Conservation (phyloP, 2,329 filamentous ascomycete genomes). For the Xylaria sp. region DNA sequence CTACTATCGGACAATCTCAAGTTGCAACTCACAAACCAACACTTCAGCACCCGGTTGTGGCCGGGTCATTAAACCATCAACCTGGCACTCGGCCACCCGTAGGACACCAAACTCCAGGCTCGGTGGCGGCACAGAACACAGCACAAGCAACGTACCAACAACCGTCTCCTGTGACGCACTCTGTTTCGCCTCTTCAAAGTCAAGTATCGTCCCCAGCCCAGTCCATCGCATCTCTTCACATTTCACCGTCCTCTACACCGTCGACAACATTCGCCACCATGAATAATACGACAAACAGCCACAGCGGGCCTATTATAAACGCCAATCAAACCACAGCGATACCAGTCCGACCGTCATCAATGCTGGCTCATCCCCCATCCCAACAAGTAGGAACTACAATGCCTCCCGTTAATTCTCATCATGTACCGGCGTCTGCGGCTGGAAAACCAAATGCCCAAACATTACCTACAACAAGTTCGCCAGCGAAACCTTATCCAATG, state of each 20-base stretch:
- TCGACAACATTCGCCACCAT: conserved; percentile 23
- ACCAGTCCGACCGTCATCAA: conserved; percentile 25
- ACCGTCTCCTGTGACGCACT: conserved; percentile 28
- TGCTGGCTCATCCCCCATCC: background rate
- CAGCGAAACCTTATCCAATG: conserved; percentile 38
- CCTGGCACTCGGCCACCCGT: conserved; percentile 3
- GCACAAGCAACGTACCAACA: conserved; percentile 26
- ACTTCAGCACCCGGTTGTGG: conserved; percentile 12
- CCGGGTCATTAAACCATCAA: conserved; percentile 2
- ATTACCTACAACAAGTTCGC: background rate
- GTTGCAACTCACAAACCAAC: conserved; percentile 3
- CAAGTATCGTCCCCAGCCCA: conserved; percentile 39
- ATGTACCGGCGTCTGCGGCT: conserved; percentile 4
- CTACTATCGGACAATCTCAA: conserved; percentile 11
- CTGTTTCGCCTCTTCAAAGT: conserved; percentile 38
- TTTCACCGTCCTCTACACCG: conserved; percentile 35
- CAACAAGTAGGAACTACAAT: conserved; percentile 15
- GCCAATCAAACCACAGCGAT: conserved; percentile 21
- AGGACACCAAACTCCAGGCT: conserved; percentile 6
- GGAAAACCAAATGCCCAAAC: conserved; percentile 3
- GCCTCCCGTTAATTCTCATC: background rate
- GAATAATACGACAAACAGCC: conserved; percentile 11
- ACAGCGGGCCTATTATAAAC: conserved; percentile 1
- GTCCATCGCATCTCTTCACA: conserved; percentile 38
- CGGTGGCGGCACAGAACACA: background rate